Base-by-base conservation (phyloP, 495 filamentous ascomycete species). In the Recurvomyces mirabilis region DNA sequence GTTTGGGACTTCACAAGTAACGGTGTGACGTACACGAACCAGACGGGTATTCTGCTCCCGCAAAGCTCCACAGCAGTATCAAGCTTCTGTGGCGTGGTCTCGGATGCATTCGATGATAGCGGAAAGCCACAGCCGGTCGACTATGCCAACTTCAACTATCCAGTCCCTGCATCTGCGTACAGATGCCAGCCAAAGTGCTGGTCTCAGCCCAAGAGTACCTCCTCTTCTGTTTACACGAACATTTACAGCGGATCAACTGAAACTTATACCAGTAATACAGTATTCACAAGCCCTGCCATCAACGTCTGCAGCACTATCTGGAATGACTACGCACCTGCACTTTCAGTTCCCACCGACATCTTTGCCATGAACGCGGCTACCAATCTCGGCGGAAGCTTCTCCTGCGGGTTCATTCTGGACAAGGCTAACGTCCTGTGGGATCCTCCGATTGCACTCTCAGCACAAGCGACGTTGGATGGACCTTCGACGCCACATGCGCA, bases 181-280 rank as follows among this genome's bases (percentile, higher is more conserved):
- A 14, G 43, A 7, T 46, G 43, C 15, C 43, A 46, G 35, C 43
- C 43, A 6, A 46, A 46, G 20, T 46, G 43, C 34, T 29, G 26
- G 9, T n/a, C 5, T 17, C 5, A 21, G 15, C 5, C 14, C 6
- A 20, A 7, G 23, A 20, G 13, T 12, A 18, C 5, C 5, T 5
- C 5, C 11, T 28, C 6, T 17, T 11, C n/a, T 4, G 15, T 36
- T n/a, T 29, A 29, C n/a, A 29, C 26, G 7, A 29, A 7, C n/a
- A 7, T 7, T n/a, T n/a, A 29, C 7, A 29, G 26, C 26, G 26
- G 26, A 29, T n/a, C n/a, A n/a, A 29, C 26, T n/a, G 7, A 29
- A n/a, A 38, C 35, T 5, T 21, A 4, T 10, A 21, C 10, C 4
- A 14, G 5, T 4, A 9, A 5, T 4, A 38, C 20, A 19, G 19